phyloP scores from a whole-genome alignment of 2,329 filamentous ascomycete species.

The Diaporthe aspalathi region DNA sequence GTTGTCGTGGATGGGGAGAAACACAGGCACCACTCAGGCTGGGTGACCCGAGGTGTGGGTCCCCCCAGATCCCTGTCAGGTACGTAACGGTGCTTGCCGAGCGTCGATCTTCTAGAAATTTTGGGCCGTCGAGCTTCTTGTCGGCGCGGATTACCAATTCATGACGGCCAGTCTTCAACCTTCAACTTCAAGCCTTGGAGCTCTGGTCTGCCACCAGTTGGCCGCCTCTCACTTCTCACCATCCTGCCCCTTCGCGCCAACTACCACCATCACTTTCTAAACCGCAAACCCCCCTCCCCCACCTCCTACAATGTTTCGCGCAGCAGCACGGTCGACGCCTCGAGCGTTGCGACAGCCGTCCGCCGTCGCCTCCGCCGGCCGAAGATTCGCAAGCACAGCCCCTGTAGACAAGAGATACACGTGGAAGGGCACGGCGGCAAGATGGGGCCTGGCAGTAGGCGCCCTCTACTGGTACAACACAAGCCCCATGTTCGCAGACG shows the following conservation, averaged over 20 bases:
- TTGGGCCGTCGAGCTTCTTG: conserved; percentile 20
- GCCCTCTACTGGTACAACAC: conserved; percentile 96
- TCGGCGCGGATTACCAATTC: conserved; percentile 17
- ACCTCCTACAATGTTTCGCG: conserved; percentile 61
- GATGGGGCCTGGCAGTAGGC: conserved; percentile 81
- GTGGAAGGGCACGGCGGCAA: conserved; percentile 81
- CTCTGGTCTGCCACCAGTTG: neutral
- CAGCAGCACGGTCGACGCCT: conserved; percentile 61
- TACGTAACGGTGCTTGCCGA: conserved; percentile 1
- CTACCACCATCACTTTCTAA: conserved; percentile 22
- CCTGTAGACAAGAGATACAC: conserved; percentile 76
- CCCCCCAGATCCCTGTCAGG: conserved; percentile 3
- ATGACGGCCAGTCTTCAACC: conserved; percentile 25
- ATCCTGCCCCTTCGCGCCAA: conserved; percentile 36
- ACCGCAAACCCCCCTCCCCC: too few relatives aligned
- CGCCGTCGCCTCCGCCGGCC: conserved; percentile 53
- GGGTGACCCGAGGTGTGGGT: too few relatives aligned
- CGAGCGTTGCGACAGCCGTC: conserved; percentile 57
- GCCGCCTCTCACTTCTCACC: conserved; percentile 28
- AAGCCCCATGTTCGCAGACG: conserved; percentile 86
- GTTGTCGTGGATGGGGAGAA: neutral
- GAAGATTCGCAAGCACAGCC: conserved; percentile 65
- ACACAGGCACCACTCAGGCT: neutral
- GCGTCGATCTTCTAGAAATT: conserved; percentile 32
- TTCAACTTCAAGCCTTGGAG: neutral